Evolutionary conservation across 768 basidiomycete species (phyloP).

Genomic region (Lactifluus volemus): DNA sequence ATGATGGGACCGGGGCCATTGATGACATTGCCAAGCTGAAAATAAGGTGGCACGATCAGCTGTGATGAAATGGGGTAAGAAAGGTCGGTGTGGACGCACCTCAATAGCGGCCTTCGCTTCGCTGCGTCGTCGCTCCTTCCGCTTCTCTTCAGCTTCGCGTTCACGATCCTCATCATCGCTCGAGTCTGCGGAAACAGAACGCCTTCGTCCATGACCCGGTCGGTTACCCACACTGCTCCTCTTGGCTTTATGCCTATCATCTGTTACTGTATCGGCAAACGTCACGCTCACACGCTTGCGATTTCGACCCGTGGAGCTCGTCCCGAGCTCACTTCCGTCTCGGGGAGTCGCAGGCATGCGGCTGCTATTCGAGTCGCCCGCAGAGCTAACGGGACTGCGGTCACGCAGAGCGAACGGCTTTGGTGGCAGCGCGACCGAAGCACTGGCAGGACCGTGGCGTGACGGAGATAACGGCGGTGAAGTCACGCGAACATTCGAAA

Average conservation of each 20-base stretch:
- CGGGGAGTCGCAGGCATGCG: slow-evolving; percentile 66
- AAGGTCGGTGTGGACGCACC: slow-evolving; percentile 41
- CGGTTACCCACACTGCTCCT: slow-evolving; percentile 13
- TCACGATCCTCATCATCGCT: slow-evolving; percentile 12
- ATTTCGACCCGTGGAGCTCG: slow-evolving; percentile 24
- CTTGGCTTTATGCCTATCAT: slow-evolving; percentile 23
- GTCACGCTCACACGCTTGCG: slow-evolving; percentile 56
- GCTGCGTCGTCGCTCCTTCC: slow-evolving; percentile 64
- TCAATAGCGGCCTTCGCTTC: slow-evolving; percentile 87
- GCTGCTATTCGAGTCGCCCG: slow-evolving; percentile 76
- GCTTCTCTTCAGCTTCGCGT: slow-evolving; percentile 40
- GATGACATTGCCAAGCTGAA: slow-evolving; percentile 78
- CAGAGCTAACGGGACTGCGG: slow-evolving; percentile 76
- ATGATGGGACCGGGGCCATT: slow-evolving; percentile 65
- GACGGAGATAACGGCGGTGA: slow-evolving; percentile 3
- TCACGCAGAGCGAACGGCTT: slow-evolving; percentile 53
- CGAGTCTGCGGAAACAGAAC: not conserved
- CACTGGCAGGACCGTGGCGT: not conserved
- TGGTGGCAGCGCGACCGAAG: slow-evolving; percentile 17
- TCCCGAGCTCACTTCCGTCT: slow-evolving; percentile 60
- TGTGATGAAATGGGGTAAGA: not conserved
- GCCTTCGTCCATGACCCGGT: not conserved
- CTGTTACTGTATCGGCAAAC: slow-evolving; percentile 47
- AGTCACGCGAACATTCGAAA: slow-evolving; percentile 12
- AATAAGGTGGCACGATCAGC: not conserved